phyloP scores from a whole-genome alignment of 2,329 filamentous ascomycete genomes.

The Alternaria angustiovoidea region DNA sequence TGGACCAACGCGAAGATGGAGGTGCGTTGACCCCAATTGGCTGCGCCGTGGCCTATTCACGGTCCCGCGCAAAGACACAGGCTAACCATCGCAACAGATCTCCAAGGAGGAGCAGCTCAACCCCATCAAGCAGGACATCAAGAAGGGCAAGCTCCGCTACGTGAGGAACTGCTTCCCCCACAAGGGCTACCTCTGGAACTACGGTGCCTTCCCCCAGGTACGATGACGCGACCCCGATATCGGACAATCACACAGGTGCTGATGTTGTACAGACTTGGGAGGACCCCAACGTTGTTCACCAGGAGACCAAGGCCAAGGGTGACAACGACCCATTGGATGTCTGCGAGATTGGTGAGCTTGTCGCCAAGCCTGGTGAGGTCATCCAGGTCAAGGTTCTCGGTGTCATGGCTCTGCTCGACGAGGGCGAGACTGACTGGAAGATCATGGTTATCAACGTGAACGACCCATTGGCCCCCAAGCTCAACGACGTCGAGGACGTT shows the following conservation, averaged over 20 bases:
- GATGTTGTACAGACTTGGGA: conserved; percentile 83
- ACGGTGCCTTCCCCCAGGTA: conserved; percentile 98
- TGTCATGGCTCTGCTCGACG: conserved; percentile 98
- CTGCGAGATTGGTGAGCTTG: conserved; percentile 98
- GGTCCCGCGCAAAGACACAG: not conserved
- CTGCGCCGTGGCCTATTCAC: not conserved
- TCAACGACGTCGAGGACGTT: conserved; percentile 98
- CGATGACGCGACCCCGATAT: conserved; percentile 47
- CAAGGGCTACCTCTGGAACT: conserved; percentile 99
- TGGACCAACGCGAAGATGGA: conserved; percentile 99
- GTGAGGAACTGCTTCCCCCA: conserved; percentile 99
- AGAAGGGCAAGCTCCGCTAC: conserved; percentile 99
- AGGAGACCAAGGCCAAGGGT: conserved; percentile 99
- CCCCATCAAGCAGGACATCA: conserved; percentile 99
- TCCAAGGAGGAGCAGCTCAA: conserved; percentile 98
- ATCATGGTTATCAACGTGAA: conserved; percentile 99
- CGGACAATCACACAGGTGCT: conserved; percentile 35
- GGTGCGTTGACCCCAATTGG: conserved; percentile 64
- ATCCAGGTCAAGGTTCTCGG: conserved; percentile 99
- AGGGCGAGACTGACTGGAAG: conserved; percentile 99
- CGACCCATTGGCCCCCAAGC: conserved; percentile 93
- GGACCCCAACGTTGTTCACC: conserved; percentile 94
- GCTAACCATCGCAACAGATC: conserved; percentile 69
- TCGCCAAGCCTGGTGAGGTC: conserved; percentile 93
- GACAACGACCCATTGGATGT: conserved; percentile 99